phyloP scores from a whole-genome alignment of 1,284 basidiomycete genomes.

The Ganoderma leucocontextum region DNA sequence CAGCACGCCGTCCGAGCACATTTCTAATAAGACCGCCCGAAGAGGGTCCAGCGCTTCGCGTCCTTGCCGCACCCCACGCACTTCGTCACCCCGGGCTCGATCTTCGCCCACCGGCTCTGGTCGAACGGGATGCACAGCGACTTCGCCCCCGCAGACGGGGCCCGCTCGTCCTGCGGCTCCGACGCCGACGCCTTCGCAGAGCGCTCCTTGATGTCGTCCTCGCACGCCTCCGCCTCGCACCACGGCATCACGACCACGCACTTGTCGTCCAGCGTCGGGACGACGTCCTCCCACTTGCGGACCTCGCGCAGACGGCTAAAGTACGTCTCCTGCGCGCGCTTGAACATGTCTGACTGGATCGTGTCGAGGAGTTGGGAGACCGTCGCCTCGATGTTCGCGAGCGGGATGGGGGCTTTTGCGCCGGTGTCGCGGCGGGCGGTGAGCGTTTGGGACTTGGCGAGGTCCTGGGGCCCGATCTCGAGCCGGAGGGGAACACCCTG shows the following conservation, averaged over 20 bases:
- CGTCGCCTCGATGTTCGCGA: constrained; percentile 65
- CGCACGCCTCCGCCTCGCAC: constrained; percentile 95
- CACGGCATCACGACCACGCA: constrained; percentile 92
- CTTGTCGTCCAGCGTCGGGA: constrained; percentile 91
- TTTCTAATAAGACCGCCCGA: constrained; percentile 59
- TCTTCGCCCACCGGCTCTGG: constrained; percentile 76
- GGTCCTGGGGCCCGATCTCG: constrained; percentile 95
- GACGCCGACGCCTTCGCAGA: constrained; percentile 87
- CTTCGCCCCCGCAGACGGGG: constrained; percentile 98
- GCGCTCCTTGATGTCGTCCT: constrained; percentile 98
- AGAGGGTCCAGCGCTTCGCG: constrained; percentile 94
- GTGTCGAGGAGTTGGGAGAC: constrained; percentile 79
- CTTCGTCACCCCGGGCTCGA: not conserved
- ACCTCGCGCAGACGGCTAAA: constrained; percentile 79
- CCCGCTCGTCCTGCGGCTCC: constrained; percentile 91
- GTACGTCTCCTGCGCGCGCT: constrained; percentile 80
- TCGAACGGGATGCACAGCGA: constrained; percentile 98
- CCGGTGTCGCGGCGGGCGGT: constrained; percentile 91
- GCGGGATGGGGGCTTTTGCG: constrained; percentile 78
- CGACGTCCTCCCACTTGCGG: constrained; percentile 91
- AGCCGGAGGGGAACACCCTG: constrained; percentile 96
- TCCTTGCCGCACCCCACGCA: constrained; percentile 79
- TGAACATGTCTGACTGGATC: constrained; percentile 93
- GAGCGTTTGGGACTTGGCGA: constrained; percentile 85
- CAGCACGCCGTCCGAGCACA: too few species aligned